Evolutionary conservation across 257 asterid genomes (phyloP), one percentile per base, ranked within the genome.

Genomic region (Fraxinus pennsylvanica): DNA sequence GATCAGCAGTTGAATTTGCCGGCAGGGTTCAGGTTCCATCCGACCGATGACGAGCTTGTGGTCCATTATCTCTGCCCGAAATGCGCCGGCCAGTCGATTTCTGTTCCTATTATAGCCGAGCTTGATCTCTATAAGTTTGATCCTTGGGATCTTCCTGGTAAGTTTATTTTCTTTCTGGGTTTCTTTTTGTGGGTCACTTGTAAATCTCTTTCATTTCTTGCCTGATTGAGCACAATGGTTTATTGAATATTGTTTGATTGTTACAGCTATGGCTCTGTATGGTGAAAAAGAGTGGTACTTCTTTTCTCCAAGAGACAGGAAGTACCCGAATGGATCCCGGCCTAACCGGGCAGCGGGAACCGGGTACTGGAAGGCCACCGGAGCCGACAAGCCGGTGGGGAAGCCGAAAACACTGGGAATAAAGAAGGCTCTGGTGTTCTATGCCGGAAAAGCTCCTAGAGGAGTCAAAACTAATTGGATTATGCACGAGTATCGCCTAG

Each of bases 381-480:
- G 92, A 25, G 90, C 92, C 22, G 92, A 89, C 68, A 89, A 89
- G 74, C 92, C 92, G 77, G 85, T 89, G 72, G 91, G 91, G 54
- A 88, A 88, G 79, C 91, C 91, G 0, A 84, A 76, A 74, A 80
- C 91, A 7, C 78, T 85, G 19, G 92, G 88, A 22, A 86, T 88
- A 21, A 88, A 88, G 38, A 88, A 88, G 14, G 88, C 92, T n/a
- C 86, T 88, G 68, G 92, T 88, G 35, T 88, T 88, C 47, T 88
- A 88, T 25, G 87, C 90, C 25, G 92, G 92, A 22, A 89, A 89
- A 79, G 91, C 92, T 57, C 92, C 92, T 0, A 82, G 68, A 81
- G 92, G 92, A 27, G 86, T 89, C 76, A 89, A 89, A 71, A 89
- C 92, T 77, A 85, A 87, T 82, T 89, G 92, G 92, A 89, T 89